phyloP scores from a whole-genome alignment of 352 stramenopile genomes.

The Phytophthora sp. region DNA sequence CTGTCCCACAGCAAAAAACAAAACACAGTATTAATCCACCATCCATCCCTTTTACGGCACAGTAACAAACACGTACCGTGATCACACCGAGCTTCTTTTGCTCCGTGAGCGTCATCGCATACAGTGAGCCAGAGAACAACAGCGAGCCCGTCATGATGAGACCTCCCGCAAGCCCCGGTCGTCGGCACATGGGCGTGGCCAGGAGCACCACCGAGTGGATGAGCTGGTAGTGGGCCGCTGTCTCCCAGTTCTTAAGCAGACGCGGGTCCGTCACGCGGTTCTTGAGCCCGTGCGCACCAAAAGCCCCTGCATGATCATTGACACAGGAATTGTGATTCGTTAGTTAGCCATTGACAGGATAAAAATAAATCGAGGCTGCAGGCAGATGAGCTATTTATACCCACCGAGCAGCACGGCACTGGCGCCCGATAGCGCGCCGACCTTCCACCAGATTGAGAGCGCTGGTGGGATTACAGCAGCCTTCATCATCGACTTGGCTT shows the following conservation, averaged over 20 bases:
- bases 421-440: constrained; percentile 73
- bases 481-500: constrained; percentile 45
- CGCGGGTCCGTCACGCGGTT: constrained; percentile 71
- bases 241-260: constrained; percentile 88
- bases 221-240: constrained; percentile 80
- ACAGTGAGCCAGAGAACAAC: constrained; percentile 84
- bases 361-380: constrained; percentile 14
- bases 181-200: constrained; percentile 64
- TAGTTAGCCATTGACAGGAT: not conserved
- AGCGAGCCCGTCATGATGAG: constrained; percentile 69
- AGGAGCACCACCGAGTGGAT: constrained; percentile 81
- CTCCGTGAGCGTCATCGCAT: constrained; percentile 77
- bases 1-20: constrained; percentile 29
- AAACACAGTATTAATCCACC: constrained; percentile 6
- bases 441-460: constrained; percentile 80
- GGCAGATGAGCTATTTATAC: constrained; percentile 7
- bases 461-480: constrained; percentile 63
- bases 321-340: constrained; percentile 22
- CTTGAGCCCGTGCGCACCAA: constrained; percentile 80
- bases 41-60: not conserved
- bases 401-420: constrained; percentile 64
- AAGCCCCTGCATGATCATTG: constrained; percentile 53
- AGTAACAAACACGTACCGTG: constrained; percentile 56
- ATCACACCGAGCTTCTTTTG: constrained; percentile 77
- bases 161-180: constrained; percentile 59